phyloP scores from a whole-genome alignment of 345 rosid genomes.

The Populus simonii region DNA sequence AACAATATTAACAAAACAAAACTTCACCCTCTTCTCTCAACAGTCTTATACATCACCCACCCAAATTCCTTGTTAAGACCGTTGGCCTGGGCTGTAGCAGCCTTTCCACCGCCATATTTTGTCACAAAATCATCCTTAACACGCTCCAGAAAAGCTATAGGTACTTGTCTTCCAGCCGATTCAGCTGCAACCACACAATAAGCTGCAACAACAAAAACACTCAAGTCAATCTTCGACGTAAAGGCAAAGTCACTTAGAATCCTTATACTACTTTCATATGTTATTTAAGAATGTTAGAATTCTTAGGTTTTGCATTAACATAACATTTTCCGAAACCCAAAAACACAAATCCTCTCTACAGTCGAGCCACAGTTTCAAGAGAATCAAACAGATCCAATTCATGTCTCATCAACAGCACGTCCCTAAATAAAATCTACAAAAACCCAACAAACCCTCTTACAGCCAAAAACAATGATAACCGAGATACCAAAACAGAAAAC shows the following conservation, averaged over 20 bases:
- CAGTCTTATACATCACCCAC: background rate
- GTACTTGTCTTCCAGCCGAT: conserved; percentile 20
- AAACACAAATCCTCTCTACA: background rate
- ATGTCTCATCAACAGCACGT: background rate
- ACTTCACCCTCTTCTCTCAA: background rate
- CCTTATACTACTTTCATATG: background rate
- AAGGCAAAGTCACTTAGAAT: background rate
- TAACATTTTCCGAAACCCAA: background rate
- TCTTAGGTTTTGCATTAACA: background rate
- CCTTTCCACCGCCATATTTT: conserved; percentile 19
- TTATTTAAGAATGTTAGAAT: background rate
- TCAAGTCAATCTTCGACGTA: background rate
- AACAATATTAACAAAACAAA: background rate
- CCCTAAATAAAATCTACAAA: background rate
- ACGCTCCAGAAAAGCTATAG: conserved; percentile 25
- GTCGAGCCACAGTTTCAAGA: background rate
- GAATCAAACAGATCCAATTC: background rate
- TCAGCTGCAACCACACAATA: conserved; percentile 27
- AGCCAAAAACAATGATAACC: background rate
- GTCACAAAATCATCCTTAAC: conserved; percentile 18
- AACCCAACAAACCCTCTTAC: background rate
- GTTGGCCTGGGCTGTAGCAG: conserved; percentile 18
- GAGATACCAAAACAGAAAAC: background rate
- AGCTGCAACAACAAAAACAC: conserved; percentile 9
- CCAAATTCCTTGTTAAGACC: conserved; percentile 30